Evolutionary conservation across 306 rosid species (phyloP).

Genomic region (Crotalaria pallida): DNA sequence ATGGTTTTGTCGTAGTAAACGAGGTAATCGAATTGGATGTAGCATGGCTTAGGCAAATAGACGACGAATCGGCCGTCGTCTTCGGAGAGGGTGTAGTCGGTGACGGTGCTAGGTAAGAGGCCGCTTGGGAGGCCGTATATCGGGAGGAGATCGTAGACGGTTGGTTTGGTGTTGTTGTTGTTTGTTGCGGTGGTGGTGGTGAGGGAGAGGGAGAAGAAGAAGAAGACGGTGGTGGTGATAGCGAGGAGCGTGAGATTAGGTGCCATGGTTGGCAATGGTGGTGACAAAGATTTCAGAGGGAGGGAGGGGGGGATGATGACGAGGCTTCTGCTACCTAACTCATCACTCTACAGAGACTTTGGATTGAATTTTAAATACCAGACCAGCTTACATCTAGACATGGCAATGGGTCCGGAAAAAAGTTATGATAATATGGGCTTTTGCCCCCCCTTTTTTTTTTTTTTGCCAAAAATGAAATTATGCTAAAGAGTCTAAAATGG

Average conservation of each 20-base stretch:
- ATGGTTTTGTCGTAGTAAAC: slow-evolving; percentile 65
- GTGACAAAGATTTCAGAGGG: neutral
- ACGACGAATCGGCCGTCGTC: slow-evolving; percentile 66
- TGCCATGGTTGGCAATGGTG: slow-evolving; percentile 28
- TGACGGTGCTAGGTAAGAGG: slow-evolving; percentile 63
- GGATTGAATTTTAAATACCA: neutral
- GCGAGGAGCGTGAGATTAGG: slow-evolving; percentile 1
- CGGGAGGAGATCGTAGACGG: slow-evolving; percentile 70
- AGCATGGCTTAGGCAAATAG: slow-evolving; percentile 52
- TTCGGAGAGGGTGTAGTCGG: slow-evolving; percentile 39
- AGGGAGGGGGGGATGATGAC: too few species aligned
- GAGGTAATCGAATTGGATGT: slow-evolving; percentile 64
- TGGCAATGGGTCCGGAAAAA: too few species aligned
- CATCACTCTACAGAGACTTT: too few species aligned
- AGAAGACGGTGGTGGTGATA: neutral
- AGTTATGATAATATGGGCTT: too few species aligned
- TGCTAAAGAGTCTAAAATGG: too few species aligned
- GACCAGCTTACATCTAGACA: too few species aligned
- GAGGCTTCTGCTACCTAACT: too few species aligned
- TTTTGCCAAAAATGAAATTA: too few species aligned
- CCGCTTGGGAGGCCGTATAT: slow-evolving; percentile 76
- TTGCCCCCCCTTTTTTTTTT: too few species aligned
- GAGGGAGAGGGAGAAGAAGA: slow-evolving; percentile 13
- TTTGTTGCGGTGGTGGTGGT: neutral
- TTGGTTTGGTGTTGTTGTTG: neutral